These are phyloP conservation scores for Citropsis articulata DNA, from an alignment of 345 rosid species.

Conservation along the genomic window DNA sequence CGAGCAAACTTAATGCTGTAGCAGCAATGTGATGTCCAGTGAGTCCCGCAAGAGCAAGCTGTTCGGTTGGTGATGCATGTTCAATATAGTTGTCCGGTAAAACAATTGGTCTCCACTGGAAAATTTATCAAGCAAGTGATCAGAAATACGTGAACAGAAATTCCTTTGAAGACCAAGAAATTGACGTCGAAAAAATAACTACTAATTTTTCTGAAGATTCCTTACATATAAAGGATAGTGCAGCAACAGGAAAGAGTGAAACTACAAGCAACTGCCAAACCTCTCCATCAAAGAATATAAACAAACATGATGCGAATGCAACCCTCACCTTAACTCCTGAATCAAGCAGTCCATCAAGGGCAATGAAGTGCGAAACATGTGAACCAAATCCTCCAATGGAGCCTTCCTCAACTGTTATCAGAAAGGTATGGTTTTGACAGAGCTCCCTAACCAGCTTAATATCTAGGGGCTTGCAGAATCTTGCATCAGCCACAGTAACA, in stretches of 20 bases:
- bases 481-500: constrained; percentile 90
- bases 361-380: constrained; percentile 79
- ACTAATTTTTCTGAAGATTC: not conserved
- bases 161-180: too few species aligned
- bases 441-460: constrained; percentile 66
- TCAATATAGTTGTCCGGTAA: constrained; percentile 82
- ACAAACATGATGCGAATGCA: not conserved
- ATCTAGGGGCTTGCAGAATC: constrained; percentile 96
- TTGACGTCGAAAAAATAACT: not conserved
- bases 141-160: not conserved
- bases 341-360: constrained; percentile 93
- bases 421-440: constrained; percentile 61
- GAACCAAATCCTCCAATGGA: constrained; percentile 90
- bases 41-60: constrained; percentile 72
- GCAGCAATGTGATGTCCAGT: constrained; percentile 95
- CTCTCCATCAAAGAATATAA: not conserved
- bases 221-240: not conserved
- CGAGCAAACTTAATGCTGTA: constrained; percentile 71
- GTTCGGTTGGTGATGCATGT: constrained; percentile 68
- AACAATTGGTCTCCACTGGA: constrained; percentile 93
- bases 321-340: constrained; percentile 62
- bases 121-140: constrained; percentile 5
- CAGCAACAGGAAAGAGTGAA: not conserved
- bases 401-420: constrained; percentile 92
- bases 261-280: not conserved